Percentiles rank a stretch among this genome's conserved stretches.
phyloP scores from a whole-genome alignment of 192 early-diverging fungal genomes.

The Coemansia interrupta region DNA sequence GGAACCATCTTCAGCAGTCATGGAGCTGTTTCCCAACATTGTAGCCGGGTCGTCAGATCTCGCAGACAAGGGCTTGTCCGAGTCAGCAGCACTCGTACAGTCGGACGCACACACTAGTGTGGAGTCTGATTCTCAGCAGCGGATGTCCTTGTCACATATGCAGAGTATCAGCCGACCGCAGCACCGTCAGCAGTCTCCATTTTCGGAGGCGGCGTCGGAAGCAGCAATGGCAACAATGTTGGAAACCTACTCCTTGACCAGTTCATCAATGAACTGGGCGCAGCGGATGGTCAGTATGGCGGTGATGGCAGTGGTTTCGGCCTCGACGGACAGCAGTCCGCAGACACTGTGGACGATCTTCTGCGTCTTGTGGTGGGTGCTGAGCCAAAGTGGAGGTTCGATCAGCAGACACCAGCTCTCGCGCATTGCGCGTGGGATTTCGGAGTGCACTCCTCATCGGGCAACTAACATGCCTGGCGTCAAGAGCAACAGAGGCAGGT shows the following conservation, averaged over 20 bases:
- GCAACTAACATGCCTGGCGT: not conserved
- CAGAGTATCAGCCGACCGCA: constrained; percentile 49
- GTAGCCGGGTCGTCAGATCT: constrained; percentile 37
- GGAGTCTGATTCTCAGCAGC: constrained; percentile 53
- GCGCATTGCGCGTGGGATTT: constrained; percentile 54
- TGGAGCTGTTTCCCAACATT: constrained; percentile 30
- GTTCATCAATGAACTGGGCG: constrained; percentile 52
- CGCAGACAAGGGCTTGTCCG: constrained; percentile 55
- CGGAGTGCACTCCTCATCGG: constrained; percentile 27
- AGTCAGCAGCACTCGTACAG: constrained; percentile 57
- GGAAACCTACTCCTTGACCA: constrained; percentile 45
- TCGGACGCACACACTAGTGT: constrained; percentile 46
- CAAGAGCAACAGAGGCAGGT: not conserved
- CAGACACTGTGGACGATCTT: constrained; percentile 48
- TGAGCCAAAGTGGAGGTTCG: constrained; percentile 51
- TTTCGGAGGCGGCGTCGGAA: constrained; percentile 7
- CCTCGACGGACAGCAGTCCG: constrained; percentile 45
- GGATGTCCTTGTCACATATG: constrained; percentile 51
- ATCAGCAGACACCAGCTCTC: constrained; percentile 49
- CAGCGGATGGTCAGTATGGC: constrained; percentile 46
- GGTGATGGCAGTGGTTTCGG: constrained; percentile 36
- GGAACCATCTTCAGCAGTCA: constrained; percentile 23
- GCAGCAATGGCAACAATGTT: constrained; percentile 28
- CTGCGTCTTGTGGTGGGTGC: constrained; percentile 51
- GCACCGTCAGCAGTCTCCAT: constrained; percentile 31